Evolutionary conservation across 208 protist genomes (phyloP).

Genomic region (Crithidia expoeki): DNA sequence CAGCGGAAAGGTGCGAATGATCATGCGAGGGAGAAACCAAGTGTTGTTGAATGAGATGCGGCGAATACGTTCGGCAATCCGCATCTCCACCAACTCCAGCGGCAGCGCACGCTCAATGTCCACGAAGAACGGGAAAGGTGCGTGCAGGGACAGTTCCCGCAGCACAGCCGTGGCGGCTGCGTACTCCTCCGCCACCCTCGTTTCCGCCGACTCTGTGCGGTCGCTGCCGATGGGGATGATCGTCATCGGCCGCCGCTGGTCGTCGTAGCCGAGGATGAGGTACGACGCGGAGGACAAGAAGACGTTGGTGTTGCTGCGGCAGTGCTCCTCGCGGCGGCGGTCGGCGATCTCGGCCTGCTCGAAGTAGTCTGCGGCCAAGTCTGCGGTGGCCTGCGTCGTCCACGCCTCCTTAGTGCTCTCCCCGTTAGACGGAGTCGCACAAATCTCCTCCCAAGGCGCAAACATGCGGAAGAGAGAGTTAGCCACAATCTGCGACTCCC

Average conservation of each 20-base stretch:
- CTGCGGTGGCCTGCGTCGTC: slow-evolving; percentile 51
- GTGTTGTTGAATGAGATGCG: slow-evolving; percentile 84
- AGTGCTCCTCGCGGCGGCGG: slow-evolving; percentile 32
- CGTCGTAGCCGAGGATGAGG: slow-evolving; percentile 69
- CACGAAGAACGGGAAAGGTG: slow-evolving; percentile 84
- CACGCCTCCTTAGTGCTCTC: slow-evolving; percentile 35
- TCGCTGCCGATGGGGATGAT: slow-evolving; percentile 65
- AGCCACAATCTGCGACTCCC: slow-evolving; percentile 86
- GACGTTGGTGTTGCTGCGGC: slow-evolving; percentile 48
- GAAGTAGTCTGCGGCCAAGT: slow-evolving; percentile 68
- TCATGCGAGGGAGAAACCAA: slow-evolving; percentile 77
- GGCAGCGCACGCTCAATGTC: slow-evolving; percentile 72
- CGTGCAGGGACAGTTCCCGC: slow-evolving; percentile 63
- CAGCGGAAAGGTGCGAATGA: slow-evolving; percentile 84
- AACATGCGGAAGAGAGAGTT: slow-evolving; percentile 83
- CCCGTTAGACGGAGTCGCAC: slow-evolving; percentile 7
- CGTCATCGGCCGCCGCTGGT: slow-evolving; percentile 82
- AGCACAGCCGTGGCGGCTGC: slow-evolving; percentile 56
- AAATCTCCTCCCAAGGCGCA: slow-evolving; percentile 71
- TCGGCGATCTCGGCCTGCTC: slow-evolving; percentile 51
- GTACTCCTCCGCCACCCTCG: slow-evolving; percentile 61
- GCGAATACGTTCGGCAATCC: slow-evolving; percentile 82
- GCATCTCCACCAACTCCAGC: slow-evolving; percentile 61
- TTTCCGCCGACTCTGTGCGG: slow-evolving; percentile 15
- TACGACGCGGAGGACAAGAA: slow-evolving; percentile 83